Conservation (phyloP, 495 filamentous ascomycete species). For the Rhypophila decipiens region DNA sequence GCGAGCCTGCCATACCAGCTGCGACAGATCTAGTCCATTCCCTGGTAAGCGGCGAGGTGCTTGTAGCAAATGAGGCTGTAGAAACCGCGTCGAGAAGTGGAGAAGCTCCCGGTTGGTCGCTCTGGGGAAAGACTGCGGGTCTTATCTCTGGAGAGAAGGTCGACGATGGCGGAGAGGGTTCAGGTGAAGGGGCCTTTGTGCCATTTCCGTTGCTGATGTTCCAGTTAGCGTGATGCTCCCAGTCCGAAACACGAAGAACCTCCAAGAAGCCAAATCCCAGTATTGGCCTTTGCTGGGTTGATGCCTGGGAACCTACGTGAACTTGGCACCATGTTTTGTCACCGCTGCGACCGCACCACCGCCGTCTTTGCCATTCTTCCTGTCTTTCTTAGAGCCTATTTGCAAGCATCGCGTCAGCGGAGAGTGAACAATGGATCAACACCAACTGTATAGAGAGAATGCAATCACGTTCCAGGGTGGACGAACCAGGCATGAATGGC, state of each 20-base stretch:
- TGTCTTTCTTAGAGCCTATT: slow-evolving; percentile 43
- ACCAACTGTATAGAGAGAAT: no score
- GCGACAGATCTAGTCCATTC: slow-evolving; percentile 46
- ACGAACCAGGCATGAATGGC: slow-evolving; percentile 45
- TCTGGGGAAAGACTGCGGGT: slow-evolving; percentile 28
- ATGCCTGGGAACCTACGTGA: slow-evolving; percentile 35
- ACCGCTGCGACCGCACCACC: slow-evolving; percentile 46
- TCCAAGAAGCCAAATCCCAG: not conserved
- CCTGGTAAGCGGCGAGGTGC: slow-evolving; percentile 41
- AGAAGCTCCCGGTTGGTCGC: slow-evolving; percentile 31
- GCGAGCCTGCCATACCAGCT: slow-evolving; percentile 45
- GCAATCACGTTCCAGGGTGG: not conserved
- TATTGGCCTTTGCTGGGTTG: no score
- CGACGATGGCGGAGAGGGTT: slow-evolving; percentile 31
- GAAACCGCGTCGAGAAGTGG: slow-evolving; percentile 39
- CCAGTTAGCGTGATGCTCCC: slow-evolving; percentile 13
- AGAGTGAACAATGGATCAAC: no score
- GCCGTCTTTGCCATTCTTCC: slow-evolving; percentile 47
- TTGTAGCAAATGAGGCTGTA: slow-evolving; percentile 39
- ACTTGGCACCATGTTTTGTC: slow-evolving; percentile 45
- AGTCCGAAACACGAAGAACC: not conserved
- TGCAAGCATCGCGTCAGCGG: no score
- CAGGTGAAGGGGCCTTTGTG: slow-evolving; percentile 31
- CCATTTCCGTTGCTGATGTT: slow-evolving; percentile 21
- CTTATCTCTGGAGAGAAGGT: slow-evolving; percentile 36